Percentiles rank a stretch among this genome's conserved stretches.
Conservation (phyloP, 2,329 filamentous ascomycete species). For the Arthroderma sp. region DNA sequence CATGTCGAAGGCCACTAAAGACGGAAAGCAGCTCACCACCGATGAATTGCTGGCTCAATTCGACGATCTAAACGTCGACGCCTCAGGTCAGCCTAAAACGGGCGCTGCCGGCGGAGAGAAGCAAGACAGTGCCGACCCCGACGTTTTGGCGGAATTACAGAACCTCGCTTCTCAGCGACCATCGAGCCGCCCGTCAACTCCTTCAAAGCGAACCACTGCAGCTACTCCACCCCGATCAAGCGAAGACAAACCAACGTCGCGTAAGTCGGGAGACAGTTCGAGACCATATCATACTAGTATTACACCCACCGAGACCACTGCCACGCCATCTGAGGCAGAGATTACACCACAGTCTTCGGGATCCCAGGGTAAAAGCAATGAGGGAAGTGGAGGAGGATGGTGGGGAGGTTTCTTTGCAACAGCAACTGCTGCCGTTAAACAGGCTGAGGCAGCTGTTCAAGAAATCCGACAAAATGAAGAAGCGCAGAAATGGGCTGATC, state of each 20-base stretch:
- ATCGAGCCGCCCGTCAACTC: slow-evolving; percentile 65
- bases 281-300: slow-evolving; percentile 58
- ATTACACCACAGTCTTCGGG: slow-evolving; percentile 48
- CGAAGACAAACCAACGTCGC: slow-evolving; percentile 49
- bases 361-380: slow-evolving; percentile 37
- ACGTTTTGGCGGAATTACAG: slow-evolving; percentile 79
- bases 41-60: slow-evolving; percentile 40
- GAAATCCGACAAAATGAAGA: slow-evolving; percentile 95
- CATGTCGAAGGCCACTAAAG: slow-evolving; percentile 14
- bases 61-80: slow-evolving; percentile 32
- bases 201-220: slow-evolving; percentile 44
- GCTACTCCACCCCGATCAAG: slow-evolving; percentile 42
- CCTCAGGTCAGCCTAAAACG: slow-evolving; percentile 1
- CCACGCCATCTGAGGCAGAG: slow-evolving; percentile 23
- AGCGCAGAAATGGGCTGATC: slow-evolving; percentile 88
- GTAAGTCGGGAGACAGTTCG: slow-evolving; percentile 68
- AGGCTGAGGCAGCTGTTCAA: slow-evolving; percentile 83
- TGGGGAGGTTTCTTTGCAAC: slow-evolving; percentile 80
- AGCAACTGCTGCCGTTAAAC: slow-evolving; percentile 61
- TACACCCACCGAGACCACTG: slow-evolving; percentile 44
- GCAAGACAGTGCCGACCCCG: slow-evolving; percentile 41
- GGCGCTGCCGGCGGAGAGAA: slow-evolving; percentile 8
- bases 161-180: slow-evolving; percentile 60
- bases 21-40: slow-evolving; percentile 23
- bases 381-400: slow-evolving; percentile 55